A percentile compares a stretch with the other conserved stretches of the same genome.
phyloP scores from a whole-genome alignment of 1,284 basidiomycete genomes.

The Marasmius tenuissimus region DNA sequence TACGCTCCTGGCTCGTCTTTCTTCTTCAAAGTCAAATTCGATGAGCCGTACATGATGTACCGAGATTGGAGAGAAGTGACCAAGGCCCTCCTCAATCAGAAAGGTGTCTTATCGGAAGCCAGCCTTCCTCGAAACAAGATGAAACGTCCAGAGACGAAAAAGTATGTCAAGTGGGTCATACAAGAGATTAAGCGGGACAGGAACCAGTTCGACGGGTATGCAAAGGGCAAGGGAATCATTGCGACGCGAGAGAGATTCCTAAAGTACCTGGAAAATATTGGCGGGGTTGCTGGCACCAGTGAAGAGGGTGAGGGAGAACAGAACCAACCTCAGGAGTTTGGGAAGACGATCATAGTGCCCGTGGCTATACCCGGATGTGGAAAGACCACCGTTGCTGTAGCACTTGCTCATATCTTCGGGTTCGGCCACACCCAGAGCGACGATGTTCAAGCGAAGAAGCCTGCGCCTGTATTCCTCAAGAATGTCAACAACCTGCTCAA shows the following conservation, averaged over 20 bases:
- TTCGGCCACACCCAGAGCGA: slow-evolving; percentile 94
- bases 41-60: slow-evolving; percentile 99
- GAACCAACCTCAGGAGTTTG: slow-evolving; percentile 39
- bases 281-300: slow-evolving; percentile 26
- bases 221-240: slow-evolving; percentile 82
- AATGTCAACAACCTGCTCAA: slow-evolving; percentile 70
- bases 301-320: slow-evolving; percentile 20
- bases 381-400: slow-evolving; percentile 87
- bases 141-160: slow-evolving; percentile 62
- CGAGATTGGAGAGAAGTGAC: slow-evolving; percentile 97
- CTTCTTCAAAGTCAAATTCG: slow-evolving; percentile 99
- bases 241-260: slow-evolving; percentile 82
- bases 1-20: slow-evolving; percentile 83
- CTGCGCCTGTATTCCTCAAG: slow-evolving; percentile 75
- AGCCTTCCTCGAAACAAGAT: slow-evolving; percentile 61
- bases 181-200: slow-evolving; percentile 67
- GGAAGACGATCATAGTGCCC: slow-evolving; percentile 87
- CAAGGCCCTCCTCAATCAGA: slow-evolving; percentile 61
- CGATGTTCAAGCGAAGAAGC: slow-evolving; percentile 80
- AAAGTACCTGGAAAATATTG: slow-evolving; percentile 55
- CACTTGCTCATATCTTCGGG: slow-evolving; percentile 75
- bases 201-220: slow-evolving; percentile 64
- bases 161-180: slow-evolving; percentile 72
- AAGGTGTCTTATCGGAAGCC: slow-evolving; percentile 29
- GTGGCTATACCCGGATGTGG: slow-evolving; percentile 93